These are phyloP conservation scores for Tylopilus sp. DNA, from an alignment of 768 basidiomycete genomes.

Conservation along the genomic window DNA sequence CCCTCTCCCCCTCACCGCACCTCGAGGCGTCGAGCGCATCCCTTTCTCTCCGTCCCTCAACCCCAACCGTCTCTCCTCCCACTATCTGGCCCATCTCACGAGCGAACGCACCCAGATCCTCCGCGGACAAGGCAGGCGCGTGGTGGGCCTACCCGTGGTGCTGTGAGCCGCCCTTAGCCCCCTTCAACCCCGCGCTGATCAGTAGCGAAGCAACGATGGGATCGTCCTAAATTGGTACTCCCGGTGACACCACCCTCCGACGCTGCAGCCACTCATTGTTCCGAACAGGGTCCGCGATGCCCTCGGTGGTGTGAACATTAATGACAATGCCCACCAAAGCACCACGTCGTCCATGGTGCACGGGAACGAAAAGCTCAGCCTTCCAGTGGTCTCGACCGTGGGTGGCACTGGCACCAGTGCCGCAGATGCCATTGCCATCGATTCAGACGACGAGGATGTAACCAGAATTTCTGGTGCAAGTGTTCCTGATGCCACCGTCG, in stretches of 20 bases:
- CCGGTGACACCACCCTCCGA: not conserved
- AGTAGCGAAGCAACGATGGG: constrained; percentile 22
- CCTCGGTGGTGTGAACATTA: not conserved
- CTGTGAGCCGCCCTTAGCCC: constrained; percentile 18
- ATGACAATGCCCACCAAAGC: not conserved
- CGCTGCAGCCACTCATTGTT: constrained; percentile 6
- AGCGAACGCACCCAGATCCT: constrained; percentile 19
- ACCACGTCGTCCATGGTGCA: not conserved
- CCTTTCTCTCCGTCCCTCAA: constrained; percentile 9
- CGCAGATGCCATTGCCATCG: constrained; percentile 21
- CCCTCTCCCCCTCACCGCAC: constrained; percentile 20
- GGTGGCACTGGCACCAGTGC: constrained; percentile 9
- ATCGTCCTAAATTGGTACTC: constrained; percentile 30
- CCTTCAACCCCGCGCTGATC: constrained; percentile 4
- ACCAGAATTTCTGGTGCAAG: constrained; percentile 2
- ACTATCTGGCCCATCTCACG: constrained; percentile 12
- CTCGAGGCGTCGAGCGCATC: constrained; percentile 30
- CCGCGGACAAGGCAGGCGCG: constrained; percentile 17
- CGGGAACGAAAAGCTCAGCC: not conserved
- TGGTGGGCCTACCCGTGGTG: constrained; percentile 24
- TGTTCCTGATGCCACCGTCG: constrained; percentile 16
- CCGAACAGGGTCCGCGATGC: constrained; percentile 15
- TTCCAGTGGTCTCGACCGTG: not conserved
- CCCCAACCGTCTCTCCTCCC: constrained; percentile 7
- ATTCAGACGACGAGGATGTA: constrained; percentile 18